Evolutionary conservation across 139 green algal genomes (phyloP), one percentile per base, ranked within the genome.

Genomic region (Closterium sp.): DNA sequence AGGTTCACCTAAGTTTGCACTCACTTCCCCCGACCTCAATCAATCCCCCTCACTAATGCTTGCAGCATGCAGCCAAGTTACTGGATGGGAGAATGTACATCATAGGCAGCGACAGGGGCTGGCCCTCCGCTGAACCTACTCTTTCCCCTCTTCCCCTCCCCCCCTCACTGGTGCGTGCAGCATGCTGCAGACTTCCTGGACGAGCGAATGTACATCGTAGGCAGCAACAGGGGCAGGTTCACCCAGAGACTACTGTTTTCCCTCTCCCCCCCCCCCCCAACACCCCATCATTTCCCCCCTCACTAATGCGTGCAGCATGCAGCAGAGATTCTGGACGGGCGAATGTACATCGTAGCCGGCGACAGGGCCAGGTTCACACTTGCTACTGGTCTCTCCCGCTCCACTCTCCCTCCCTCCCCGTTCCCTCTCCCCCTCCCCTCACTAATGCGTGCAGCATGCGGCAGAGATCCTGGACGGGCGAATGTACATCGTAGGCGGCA

Each of bases 21-120:
- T n/a, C n/a, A n/a, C n/a, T n/a, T n/a, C n/a, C n/a, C n/a, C n/a
- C n/a, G n/a, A n/a, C n/a, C n/a, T n/a, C n/a, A n/a, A n/a, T n/a
- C n/a, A n/a, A n/a, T n/a, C n/a, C 2, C 6, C 6, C 5, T 28
- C 6, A 12, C 9, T 88, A 9, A 5, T 91, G 0, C 83, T 1
- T 93, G 90, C 38, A 94, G 95, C 97, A 98, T 32, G 96, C 95
- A 4, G 94, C 95, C 1, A 95, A 93, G 0, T 33, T 98, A 9
- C 1, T 99, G 34, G 95, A 95, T 7, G 85, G 83, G 38, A 91
- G 92, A 33, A 91, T 98, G 84, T 98, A 95, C 85, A 23, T 99
- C 0, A 88, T 99, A 2, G 97, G 97, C 0, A 97, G 97, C 25
- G 98, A 98, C 94, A 97, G 96, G n/a, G n/a, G n/a, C n/a, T n/a